Base-by-base conservation (phyloP, 257 asterid genomes). In the Nicotiana attenuata region DNA sequence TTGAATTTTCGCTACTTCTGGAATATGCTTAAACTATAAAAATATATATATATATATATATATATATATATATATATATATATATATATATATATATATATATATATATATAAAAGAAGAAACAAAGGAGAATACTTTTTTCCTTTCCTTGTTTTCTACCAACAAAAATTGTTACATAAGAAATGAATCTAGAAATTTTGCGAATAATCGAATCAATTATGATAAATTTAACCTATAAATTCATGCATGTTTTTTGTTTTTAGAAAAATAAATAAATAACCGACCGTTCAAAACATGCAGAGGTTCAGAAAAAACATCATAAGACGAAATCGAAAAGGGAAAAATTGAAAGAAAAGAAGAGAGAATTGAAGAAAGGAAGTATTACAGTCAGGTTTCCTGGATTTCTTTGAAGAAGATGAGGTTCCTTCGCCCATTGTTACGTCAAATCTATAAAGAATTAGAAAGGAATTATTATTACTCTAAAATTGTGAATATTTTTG, bases 311-410 rank as follows among this genome's bases (percentile, higher is more conserved):
- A 9, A 33, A 53, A 61, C 26, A 16, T 5, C 16, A 76, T 19
- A 64, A 19, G 9, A 33, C 24, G 3, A 17, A 29, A 20, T 24
- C 0, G 1, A 68, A 28, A 26, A 10, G 10, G 22, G 10, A 6
- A 38, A 79, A 63, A 26, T 4, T 15, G 60, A 67, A 31, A 17
- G 6, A 22, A 26, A 4, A 67, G 50, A 41, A 14, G 7, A 41
- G 41, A 20, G 47, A 33, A 33, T 5, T 33, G 8, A 41, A 50
- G 24, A 78, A 13, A 22, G 41, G 50, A 65, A 26, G 53, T 68
- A 55, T 87, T 50, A 88, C 90, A 88, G 22, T 83, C 83, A 50
- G 90, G 90, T 86, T 83, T 82, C 84, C 63, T 85, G 73, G 87
- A 85, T 57, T 79, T 80, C 64, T 80, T 87, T 80, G 81, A 69